A percentile compares a stretch with the other conserved stretches of the same genome.
These are phyloP conservation scores for Talaromyces thailandensis DNA, from an alignment of 495 filamentous ascomycete genomes.

Conservation along the genomic window DNA sequence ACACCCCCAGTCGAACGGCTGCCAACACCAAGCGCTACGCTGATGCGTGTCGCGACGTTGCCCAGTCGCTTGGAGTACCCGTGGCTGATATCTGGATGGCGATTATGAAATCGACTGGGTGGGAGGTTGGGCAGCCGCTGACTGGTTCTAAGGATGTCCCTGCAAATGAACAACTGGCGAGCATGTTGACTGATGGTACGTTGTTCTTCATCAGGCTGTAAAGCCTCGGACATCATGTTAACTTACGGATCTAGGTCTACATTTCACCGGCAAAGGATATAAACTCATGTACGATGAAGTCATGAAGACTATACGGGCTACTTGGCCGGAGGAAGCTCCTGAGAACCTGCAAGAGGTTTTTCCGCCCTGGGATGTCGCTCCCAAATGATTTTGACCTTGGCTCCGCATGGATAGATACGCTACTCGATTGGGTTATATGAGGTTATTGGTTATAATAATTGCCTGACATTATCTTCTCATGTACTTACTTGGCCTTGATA, in stretches of 20 bases:
- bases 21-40: slow-evolving; percentile 61
- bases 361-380: slow-evolving; percentile 43
- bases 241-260: slow-evolving; percentile 39
- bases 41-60: slow-evolving; percentile 57
- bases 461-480: background rate
- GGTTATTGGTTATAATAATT: background rate
- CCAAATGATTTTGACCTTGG: slow-evolving; percentile 17
- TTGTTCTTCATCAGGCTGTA: slow-evolving; percentile 1
- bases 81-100: slow-evolving; percentile 69
- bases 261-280: slow-evolving; percentile 55
- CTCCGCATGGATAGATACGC: background rate
- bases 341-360: slow-evolving; percentile 41
- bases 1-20: slow-evolving; percentile 49
- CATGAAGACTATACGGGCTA: slow-evolving; percentile 39
- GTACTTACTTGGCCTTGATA: background rate
- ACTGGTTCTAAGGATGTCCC: slow-evolving; percentile 43
- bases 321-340: slow-evolving; percentile 53
- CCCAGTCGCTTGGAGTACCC: slow-evolving; percentile 48
- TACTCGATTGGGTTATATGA: background rate
- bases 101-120: slow-evolving; percentile 55
- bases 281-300: slow-evolving; percentile 47
- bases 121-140: slow-evolving; percentile 49
- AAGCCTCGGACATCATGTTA: background rate
- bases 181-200: slow-evolving; percentile 54
- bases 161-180: slow-evolving; percentile 36